Percentiles rank a stretch among this genome's conserved stretches.
Conservation (phyloP, 23 red algal species). For the Gracilaria domingensis region DNA sequence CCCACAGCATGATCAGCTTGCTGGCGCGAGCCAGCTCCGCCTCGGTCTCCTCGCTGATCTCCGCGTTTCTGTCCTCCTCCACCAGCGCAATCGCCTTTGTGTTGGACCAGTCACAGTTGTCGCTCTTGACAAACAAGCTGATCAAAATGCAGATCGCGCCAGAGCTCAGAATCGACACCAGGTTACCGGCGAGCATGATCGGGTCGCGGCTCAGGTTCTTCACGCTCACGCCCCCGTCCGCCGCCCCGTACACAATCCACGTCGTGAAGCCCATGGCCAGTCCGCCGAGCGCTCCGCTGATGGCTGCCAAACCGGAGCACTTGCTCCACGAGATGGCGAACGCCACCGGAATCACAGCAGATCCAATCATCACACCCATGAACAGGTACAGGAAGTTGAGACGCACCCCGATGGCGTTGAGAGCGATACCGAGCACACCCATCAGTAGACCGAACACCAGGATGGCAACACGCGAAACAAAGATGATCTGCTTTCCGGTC, state of each 20-base stretch:
- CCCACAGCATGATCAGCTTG: conserved; percentile 74
- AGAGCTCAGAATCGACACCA: conserved; percentile 78
- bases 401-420: conserved; percentile 74
- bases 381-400: conserved; percentile 80
- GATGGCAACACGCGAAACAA: conserved; percentile 77
- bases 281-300: conserved; percentile 55
- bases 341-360: conserved; percentile 78
- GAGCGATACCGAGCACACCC: conserved; percentile 79
- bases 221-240: conserved; percentile 27
- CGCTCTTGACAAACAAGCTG: conserved; percentile 35
- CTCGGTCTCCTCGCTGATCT: conserved; percentile 56
- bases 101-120: conserved; percentile 71
- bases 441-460: conserved; percentile 77
- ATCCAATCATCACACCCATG: conserved; percentile 87
- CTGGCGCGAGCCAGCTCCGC: conserved; percentile 48
- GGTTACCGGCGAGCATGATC: conserved; percentile 77
- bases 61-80: conserved; percentile 66
- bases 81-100: conserved; percentile 70
- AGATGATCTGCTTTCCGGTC: conserved; percentile 65
- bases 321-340: conserved; percentile 70
- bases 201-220: conserved; percentile 61
- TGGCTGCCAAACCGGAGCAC: conserved; percentile 50
- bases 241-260: conserved; percentile 77
- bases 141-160: conserved; percentile 70
- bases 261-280: conserved; percentile 47